A percentile compares a stretch with the other conserved stretches of the same genome.
Conservation (phyloP, 352 stramenopile species). For the Phytophthora hybrid region DNA sequence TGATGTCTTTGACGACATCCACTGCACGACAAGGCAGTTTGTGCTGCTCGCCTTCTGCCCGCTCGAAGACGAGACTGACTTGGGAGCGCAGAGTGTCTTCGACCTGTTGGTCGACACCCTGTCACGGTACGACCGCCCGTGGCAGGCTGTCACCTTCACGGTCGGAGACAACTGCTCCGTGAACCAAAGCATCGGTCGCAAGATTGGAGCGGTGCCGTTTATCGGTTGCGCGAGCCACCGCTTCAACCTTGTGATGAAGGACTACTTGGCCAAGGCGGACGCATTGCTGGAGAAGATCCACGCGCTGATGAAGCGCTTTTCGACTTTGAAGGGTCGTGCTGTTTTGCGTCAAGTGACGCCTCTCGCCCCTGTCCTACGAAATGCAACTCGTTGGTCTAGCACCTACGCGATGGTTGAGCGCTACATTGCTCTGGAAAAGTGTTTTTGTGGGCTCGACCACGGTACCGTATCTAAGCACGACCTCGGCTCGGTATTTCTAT, state of each 20-base stretch:
- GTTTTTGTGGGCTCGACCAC: neutral
- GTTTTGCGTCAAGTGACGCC: neutral
- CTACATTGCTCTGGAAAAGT: neutral
- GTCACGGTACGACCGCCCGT: neutral
- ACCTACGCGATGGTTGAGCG: constrained; percentile 3
- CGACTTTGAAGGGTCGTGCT: constrained; percentile 3
- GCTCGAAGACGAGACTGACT: neutral
- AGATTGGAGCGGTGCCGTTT: neutral
- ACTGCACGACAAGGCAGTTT: neutral
- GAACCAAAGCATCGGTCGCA: constrained; percentile 1
- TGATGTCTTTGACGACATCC: neutral
- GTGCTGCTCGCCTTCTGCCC: neutral
- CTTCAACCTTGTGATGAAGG: constrained; percentile 9
- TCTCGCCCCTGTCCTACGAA: constrained; percentile 2
- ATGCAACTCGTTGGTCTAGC: constrained; percentile 5
- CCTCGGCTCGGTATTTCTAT: neutral
- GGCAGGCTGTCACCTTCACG: neutral
- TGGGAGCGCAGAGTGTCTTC: neutral
- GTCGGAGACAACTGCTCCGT: constrained; percentile 17
- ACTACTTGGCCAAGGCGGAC: neutral
- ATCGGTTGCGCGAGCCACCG: constrained; percentile 13
- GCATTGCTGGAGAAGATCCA: neutral
- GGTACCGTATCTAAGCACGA: neutral
- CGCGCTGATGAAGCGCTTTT: constrained; percentile 4
- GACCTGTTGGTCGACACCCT: neutral